phyloP scores from a whole-genome alignment of 768 basidiomycete genomes.

The Suillus luteus region DNA sequence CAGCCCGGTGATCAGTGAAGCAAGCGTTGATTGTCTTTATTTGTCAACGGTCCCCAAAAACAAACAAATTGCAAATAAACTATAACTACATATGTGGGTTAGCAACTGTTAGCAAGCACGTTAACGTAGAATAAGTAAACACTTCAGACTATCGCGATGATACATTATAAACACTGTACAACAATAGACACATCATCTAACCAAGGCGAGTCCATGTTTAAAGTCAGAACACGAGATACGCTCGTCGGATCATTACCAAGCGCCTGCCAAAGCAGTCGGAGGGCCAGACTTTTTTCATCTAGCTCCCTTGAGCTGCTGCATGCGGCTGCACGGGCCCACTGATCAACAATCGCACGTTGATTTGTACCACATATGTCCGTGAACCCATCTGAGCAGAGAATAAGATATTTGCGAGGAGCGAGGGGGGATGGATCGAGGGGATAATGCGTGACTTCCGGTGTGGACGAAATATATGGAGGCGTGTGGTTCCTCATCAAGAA shows the following conservation, averaged over 20 bases:
- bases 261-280: slow-evolving; percentile 55
- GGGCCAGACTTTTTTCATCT: slow-evolving; percentile 42
- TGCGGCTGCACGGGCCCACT: slow-evolving; percentile 40
- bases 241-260: slow-evolving; percentile 56
- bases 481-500: slow-evolving; percentile 63
- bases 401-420: slow-evolving; percentile 50
- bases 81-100: slow-evolving; percentile 12
- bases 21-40: slow-evolving; percentile 16
- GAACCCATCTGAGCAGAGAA: slow-evolving; percentile 70
- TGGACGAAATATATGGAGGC: slow-evolving; percentile 66
- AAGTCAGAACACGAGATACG: slow-evolving; percentile 60
- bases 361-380: slow-evolving; percentile 57
- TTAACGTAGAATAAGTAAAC: slow-evolving; percentile 1
- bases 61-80: slow-evolving; percentile 14
- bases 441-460: slow-evolving; percentile 64
- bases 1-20: slow-evolving; percentile 2
- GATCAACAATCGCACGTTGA: slow-evolving; percentile 47
- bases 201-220: slow-evolving; percentile 68
- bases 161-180: slow-evolving; percentile 52
- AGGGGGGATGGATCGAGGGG: slow-evolving; percentile 37
- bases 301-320: slow-evolving; percentile 8
- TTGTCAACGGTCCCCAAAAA: slow-evolving; percentile 11
- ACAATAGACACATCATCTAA: slow-evolving; percentile 70
- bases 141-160: not conserved
- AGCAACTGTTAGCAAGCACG: slow-evolving; percentile 13